Base-by-base conservation (phyloP, 164 flowering plant species). In the Macadamia tetraphylla region DNA sequence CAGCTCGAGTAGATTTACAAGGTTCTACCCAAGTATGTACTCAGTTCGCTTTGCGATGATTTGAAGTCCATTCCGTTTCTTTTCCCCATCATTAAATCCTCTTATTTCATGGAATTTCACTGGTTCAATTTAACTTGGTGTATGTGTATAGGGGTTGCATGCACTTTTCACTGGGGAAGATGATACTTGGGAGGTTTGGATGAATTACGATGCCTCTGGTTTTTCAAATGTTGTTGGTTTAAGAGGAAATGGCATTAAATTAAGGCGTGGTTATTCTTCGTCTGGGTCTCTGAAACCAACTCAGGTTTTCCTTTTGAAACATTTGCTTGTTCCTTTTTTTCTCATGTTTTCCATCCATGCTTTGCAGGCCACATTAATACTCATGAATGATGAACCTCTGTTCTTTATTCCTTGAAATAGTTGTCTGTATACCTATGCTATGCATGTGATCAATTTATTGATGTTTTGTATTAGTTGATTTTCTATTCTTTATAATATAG, bases 111-210 rank as follows among this genome's bases (percentile, higher is more conserved):
- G 14, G 46, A 23, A 18, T 29, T 23, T 63, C 10, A 31, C 29
- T 44, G 7, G 44, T 46, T 15, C 18, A 40, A 46, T 65, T 48
- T 11, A 56, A 7, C 63, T 53, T 68, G 31, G 14, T 4, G 6
- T 60, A 18, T 70, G 8, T 43, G 3, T 87, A 73, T 74, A 92
- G 99, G 99, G 99, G 57, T 75, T 95, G 58, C 91, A 92, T 88
- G 98, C 96, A 15, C 97, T 95, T 73, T 95, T 95, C 73, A 92
- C 96, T 2, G 98, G 98, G 70, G 99, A 95, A 76, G 99, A 95
- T 88, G 88, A 88, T 77, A 89, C 91, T 46, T 95, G 98, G 99
- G 99, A 95, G 76, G 98, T 96, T 70, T 89, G 92, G 97, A 77
- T 95, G 67, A 89, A 76, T 77, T 75, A 65, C 77, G 96, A 86